Percentiles rank a stretch among this genome's conserved stretches.
These are phyloP conservation scores for Puccinia horiana DNA, from an alignment of 1,284 basidiomycete species.

Conservation along the genomic window DNA sequence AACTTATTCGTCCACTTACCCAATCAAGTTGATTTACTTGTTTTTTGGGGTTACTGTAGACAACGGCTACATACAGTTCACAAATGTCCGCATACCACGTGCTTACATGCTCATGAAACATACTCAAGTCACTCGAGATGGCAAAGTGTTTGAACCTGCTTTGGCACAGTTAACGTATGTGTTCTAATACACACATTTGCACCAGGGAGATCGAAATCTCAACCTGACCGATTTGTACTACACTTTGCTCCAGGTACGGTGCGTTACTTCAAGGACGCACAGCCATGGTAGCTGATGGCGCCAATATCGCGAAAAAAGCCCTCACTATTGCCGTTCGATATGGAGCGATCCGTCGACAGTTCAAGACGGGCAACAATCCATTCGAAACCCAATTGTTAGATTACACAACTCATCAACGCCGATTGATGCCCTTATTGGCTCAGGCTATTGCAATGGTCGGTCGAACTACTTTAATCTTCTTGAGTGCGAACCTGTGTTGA, in stretches of 20 bases:
- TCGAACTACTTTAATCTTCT: neutral
- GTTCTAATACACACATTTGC: neutral
- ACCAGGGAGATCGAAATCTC: neutral
- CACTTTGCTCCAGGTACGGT: conserved; percentile 57
- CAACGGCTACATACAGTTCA: conserved; percentile 64
- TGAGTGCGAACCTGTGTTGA: neutral
- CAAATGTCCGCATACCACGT: conserved; percentile 65
- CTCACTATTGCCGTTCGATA: conserved; percentile 66
- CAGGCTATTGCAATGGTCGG: conserved; percentile 66
- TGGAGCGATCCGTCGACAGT: conserved; percentile 65
- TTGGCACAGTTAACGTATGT: conserved; percentile 64
- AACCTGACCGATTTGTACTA: neutral
- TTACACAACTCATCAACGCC: conserved; percentile 66
- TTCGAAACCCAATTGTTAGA: conserved; percentile 65
- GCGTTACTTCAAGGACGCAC: conserved; percentile 65
- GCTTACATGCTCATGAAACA: conserved; percentile 67
- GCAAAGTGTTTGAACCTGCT: conserved; percentile 61
- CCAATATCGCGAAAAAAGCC: conserved; percentile 55
- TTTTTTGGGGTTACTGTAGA: conserved; percentile 54
- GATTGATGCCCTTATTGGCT: conserved; percentile 65
- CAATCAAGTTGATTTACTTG: conserved; percentile 28
- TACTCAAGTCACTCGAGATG: conserved; percentile 64
- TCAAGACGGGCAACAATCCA: conserved; percentile 61
- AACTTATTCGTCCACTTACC: neutral
- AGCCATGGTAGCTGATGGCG: conserved; percentile 62